A percentile compares a stretch with the other conserved stretches of the same genome.
Evolutionary conservation across 352 stramenopile species (phyloP).

Genomic region (Globisporangium lucens): DNA sequence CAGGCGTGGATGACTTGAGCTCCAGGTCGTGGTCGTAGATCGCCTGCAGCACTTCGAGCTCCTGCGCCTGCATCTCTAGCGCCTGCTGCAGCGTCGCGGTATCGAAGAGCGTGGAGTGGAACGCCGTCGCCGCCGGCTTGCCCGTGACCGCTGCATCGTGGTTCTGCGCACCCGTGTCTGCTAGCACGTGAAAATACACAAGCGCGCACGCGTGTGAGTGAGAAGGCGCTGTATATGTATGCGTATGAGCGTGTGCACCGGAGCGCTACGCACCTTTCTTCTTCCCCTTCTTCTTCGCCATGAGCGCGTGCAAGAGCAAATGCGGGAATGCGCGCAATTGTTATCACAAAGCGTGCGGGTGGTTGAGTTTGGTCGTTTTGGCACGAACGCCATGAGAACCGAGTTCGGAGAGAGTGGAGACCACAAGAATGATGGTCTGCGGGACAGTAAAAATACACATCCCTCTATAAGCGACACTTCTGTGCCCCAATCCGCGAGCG

Average conservation of each 20-base stretch:
- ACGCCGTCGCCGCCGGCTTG: slow-evolving; percentile 14
- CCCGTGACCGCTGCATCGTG: background rate
- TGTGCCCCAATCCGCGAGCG: too few species aligned
- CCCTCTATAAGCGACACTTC: too few species aligned
- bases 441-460: background rate
- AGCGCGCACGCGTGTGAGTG: background rate
- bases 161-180: background rate
- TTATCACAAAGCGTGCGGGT: background rate
- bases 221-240: background rate
- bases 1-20: slow-evolving; percentile 65
- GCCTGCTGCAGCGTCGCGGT: slow-evolving; percentile 42
- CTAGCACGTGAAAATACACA: background rate
- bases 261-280: slow-evolving; percentile 45
- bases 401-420: background rate
- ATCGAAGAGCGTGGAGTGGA: slow-evolving; percentile 28
- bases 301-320: slow-evolving; percentile 17
- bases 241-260: background rate
- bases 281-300: slow-evolving; percentile 80
- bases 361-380: slow-evolving; percentile 1
- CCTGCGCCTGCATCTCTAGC: slow-evolving; percentile 66
- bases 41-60: slow-evolving; percentile 78
- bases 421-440: slow-evolving; percentile 7
- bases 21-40: slow-evolving; percentile 78
- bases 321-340: background rate
- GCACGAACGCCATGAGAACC: background rate